Evolutionary conservation across 1,139 yeast species (phyloP).

Genomic region (Pichia sp.): DNA sequence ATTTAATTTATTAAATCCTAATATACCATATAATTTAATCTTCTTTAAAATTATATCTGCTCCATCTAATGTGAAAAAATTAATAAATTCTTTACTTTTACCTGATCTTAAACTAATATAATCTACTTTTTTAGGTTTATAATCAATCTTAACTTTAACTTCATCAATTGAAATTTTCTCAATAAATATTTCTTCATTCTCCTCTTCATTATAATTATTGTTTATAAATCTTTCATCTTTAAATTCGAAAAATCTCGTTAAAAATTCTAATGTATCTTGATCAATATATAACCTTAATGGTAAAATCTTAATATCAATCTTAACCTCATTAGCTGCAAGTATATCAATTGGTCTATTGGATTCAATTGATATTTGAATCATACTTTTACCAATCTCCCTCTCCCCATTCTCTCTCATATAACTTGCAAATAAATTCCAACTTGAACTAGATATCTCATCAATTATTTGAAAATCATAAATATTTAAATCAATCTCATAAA

Average conservation of each 20-base stretch:
- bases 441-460: constrained; percentile 80
- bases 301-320: constrained; percentile 46
- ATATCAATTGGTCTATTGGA: constrained; percentile 60
- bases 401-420: constrained; percentile 63
- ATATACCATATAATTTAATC: constrained; percentile 62
- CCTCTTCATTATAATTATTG: constrained; percentile 43
- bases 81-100: constrained; percentile 77
- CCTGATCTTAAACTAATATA: constrained; percentile 81
- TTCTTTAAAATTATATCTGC: constrained; percentile 61
- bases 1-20: constrained; percentile 61
- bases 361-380: constrained; percentile 48
- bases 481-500: constrained; percentile 39
- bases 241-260: constrained; percentile 73
- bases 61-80: constrained; percentile 82
- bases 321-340: constrained; percentile 64
- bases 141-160: constrained; percentile 67
- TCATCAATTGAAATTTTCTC: constrained; percentile 61
- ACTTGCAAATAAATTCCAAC: constrained; percentile 83
- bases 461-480: constrained; percentile 53
- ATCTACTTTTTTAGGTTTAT: constrained; percentile 85
- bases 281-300: constrained; percentile 84
- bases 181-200: constrained; percentile 60
- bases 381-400: constrained; percentile 60
- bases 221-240: constrained; percentile 62
- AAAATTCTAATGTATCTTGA: constrained; percentile 85